These are phyloP conservation scores for Fusarium sulawesiense DNA, from an alignment of 2,329 filamentous ascomycete genomes.

Conservation along the genomic window DNA sequence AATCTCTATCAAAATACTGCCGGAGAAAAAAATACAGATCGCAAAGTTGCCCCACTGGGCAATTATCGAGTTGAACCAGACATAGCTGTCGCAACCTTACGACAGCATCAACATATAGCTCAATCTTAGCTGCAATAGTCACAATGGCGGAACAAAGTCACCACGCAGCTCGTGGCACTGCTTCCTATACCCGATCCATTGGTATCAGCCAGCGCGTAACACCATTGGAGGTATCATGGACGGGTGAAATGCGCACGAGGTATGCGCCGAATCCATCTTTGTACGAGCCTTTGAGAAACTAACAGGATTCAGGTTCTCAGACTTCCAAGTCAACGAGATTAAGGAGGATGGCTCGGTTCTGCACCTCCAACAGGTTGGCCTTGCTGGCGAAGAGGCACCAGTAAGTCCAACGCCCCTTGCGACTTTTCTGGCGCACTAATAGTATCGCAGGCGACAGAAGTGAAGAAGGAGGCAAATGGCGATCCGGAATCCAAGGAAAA, in stretches of 20 bases:
- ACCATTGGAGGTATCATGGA: conserved; percentile 53
- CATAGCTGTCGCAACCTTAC: conserved; percentile 24
- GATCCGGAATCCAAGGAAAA: conserved; percentile 16
- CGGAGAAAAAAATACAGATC: conserved; percentile 43
- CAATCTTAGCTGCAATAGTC: background rate
- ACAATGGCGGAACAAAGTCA: conserved; percentile 50
- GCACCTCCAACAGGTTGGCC: conserved; percentile 69
- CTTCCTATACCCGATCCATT: conserved; percentile 51
- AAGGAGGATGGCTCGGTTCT: conserved; percentile 78
- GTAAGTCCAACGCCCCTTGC: conserved; percentile 9
- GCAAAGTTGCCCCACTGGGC: conserved; percentile 37
- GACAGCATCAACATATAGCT: conserved; percentile 14
- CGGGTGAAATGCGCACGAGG: conserved; percentile 55
- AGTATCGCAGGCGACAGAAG: conserved; percentile 18
- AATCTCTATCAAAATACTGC: conserved; percentile 26
- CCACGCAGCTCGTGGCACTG: conserved; percentile 47
- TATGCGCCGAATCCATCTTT: conserved; percentile 32
- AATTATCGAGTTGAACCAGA: conserved; percentile 24
- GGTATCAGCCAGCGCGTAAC: conserved; percentile 57
- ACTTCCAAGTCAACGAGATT: conserved; percentile 94
- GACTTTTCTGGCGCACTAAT: conserved; percentile 18
- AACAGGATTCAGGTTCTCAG: conserved; percentile 73
- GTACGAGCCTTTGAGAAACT: conserved; percentile 20
- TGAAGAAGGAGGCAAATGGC: conserved; percentile 31
- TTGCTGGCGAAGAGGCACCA: conserved; percentile 36